Evolutionary conservation across 2,329 filamentous ascomycete genomes (phyloP), one percentile per base, ranked within the genome.

Genomic region (Talaromyces rugulosus): DNA sequence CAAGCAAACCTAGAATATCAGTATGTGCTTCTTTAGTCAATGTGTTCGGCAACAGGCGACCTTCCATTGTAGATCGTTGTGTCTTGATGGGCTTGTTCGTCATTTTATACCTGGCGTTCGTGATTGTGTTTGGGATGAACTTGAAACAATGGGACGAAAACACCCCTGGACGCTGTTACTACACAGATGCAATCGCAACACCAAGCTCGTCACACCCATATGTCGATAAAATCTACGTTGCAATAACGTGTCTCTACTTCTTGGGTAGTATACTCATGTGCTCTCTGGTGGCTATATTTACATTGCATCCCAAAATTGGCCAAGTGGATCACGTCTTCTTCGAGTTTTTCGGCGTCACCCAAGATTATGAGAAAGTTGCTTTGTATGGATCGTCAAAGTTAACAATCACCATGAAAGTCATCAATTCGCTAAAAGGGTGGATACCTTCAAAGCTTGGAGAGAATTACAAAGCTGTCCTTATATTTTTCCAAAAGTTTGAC

Each of bases 161-260:
- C 1, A 36, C 28, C 14, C 42, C 56, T 2, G 56, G 42, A 18
- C 56, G 4, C 33, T 58, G 56, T 28, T 58, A 58, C 56, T 50
- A 51, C 36, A 36, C 56, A 14, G 4, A 33, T 5, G 8, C 18
- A 5, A 51, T 58, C 16, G 14, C 42, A 6, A 11, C 14, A 28
- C 56, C 9, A 2, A 28, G 18, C n/a, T 58, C 36, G 1, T 44
- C 14, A 3, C 56, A 58, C 23, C 40, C 56, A 3, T 14, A 33
- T 4, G 56, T 33, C 12, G 56, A 52, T n/a, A 14, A 27, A 27
- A 4, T 58, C 2, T 58, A 58, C 40, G 18, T 58, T 33, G 14
- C 56, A 27, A n/a, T 58, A 2, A 58, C 56, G 2, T 27, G 56
- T 52, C 8, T 34, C n/a, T 58, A 58, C 36, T 58, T 58, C 18